Evolutionary conservation across 2,329 filamentous ascomycete genomes (phyloP).

Genomic region (Venturia carpophila): DNA sequence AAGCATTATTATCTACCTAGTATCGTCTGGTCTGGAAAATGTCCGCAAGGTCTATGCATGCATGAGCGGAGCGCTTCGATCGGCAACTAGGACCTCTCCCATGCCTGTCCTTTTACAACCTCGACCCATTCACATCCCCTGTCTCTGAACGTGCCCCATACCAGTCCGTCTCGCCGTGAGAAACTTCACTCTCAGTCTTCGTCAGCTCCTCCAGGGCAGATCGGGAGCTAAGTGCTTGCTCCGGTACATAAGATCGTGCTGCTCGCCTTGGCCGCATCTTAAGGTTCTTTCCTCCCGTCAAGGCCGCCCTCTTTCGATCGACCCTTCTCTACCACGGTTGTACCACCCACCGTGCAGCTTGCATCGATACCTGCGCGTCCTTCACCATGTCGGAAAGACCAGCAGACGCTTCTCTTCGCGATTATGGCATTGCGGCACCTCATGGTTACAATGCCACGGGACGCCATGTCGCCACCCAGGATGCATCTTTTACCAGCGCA

Average conservation of each 20-base stretch:
- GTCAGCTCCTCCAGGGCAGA: not conserved
- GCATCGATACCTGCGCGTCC: not conserved
- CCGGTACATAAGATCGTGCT: not conserved
- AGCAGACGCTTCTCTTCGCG: conserved; percentile 13
- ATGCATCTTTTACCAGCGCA: conserved; percentile 25
- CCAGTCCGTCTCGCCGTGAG: not conserved
- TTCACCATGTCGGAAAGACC: not conserved
- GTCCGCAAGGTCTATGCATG: conserved; percentile 6
- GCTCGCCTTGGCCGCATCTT: not conserved
- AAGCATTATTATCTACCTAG: too few relatives aligned
- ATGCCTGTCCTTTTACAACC: not conserved
- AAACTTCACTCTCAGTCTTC: not conserved
- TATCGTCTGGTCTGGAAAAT: not conserved
- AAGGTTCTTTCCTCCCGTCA: not conserved
- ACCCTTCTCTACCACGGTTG: not conserved
- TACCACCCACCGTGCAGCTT: not conserved
- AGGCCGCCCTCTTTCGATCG: not conserved
- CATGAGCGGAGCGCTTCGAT: conserved; percentile 8
- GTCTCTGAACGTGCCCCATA: not conserved
- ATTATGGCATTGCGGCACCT: conserved; percentile 24
- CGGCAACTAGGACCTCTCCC: not conserved
- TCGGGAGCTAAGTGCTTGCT: not conserved
- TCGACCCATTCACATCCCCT: not conserved
- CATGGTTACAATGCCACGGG: conserved; percentile 41
- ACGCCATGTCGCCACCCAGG: conserved; percentile 35